These are phyloP conservation scores for Xylaria acuta DNA, from an alignment of 495 filamentous ascomycete species.

Conservation along the genomic window DNA sequence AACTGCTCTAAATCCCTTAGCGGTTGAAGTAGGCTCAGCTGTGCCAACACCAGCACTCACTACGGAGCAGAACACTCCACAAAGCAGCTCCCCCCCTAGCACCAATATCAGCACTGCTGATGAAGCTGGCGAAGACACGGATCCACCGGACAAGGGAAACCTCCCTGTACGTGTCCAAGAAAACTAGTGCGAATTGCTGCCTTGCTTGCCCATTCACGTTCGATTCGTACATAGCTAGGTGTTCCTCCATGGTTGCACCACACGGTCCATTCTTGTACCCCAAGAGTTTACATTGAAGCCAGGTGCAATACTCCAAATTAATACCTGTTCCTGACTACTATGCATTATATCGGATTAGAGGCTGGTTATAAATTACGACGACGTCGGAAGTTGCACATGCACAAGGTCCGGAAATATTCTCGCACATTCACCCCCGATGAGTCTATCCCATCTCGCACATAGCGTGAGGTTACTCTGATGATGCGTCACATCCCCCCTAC, in stretches of 20 bases:
- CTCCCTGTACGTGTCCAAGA: constrained; percentile 27
- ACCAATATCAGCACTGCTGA: constrained; percentile 61
- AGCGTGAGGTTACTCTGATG: background rate
- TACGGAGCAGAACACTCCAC: constrained; percentile 68
- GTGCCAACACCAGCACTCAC: constrained; percentile 65
- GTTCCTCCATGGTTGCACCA: background rate
- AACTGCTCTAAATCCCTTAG: constrained; percentile 35
- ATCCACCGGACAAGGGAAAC: constrained; percentile 10
- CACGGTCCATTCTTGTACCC: background rate
- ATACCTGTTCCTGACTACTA: background rate
- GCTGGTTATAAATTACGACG: constrained; percentile 12
- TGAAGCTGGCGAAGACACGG: constrained; percentile 38
- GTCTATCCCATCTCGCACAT: constrained; percentile 6
- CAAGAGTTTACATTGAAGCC: constrained; percentile 10
- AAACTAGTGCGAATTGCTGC: background rate
- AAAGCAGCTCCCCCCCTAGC: constrained; percentile 66
- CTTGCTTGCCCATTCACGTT: background rate
- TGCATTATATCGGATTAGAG: constrained; percentile 13
- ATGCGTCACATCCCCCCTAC: background rate
- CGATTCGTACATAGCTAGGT: background rate
- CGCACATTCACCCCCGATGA: background rate
- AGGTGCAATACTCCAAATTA: constrained; percentile 1
- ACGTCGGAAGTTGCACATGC: background rate
- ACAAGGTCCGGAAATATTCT: background rate
- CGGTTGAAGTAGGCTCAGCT: constrained; percentile 57